Evolutionary conservation across 768 basidiomycete genomes (phyloP).

Genomic region (Dioszegia crocea): DNA sequence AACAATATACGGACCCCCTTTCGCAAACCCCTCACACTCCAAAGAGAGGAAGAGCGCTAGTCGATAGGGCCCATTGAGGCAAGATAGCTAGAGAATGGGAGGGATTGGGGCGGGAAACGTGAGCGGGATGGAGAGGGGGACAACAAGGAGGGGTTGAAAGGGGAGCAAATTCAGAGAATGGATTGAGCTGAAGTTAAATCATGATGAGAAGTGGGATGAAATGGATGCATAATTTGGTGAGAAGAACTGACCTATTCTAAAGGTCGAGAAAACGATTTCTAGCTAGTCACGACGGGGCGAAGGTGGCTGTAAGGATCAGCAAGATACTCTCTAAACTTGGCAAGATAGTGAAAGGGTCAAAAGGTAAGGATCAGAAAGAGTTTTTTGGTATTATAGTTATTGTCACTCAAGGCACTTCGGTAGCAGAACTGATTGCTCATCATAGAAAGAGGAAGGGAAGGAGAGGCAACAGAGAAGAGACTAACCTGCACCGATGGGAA

Average conservation of each 20-base stretch:
- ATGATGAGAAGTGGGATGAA: slow-evolving; percentile 14
- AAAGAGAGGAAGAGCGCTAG: slow-evolving; percentile 6
- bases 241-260: slow-evolving; percentile 1
- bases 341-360: not conserved
- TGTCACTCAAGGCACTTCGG: slow-evolving; percentile 47
- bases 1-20: not conserved
- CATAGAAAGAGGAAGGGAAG: slow-evolving; percentile 16
- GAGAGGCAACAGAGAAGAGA: not conserved
- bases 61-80: slow-evolving; percentile 5
- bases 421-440: slow-evolving; percentile 49
- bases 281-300: too few species aligned
- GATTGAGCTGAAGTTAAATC: slow-evolving; percentile 50
- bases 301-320: not conserved
- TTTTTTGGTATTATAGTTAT: slow-evolving; percentile 41
- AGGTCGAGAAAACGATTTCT: too few species aligned
- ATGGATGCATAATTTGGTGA: not conserved
- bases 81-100: slow-evolving; percentile 9
- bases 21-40: slow-evolving; percentile 2
- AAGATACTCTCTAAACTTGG: not conserved
- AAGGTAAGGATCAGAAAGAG: slow-evolving; percentile 25
- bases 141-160: slow-evolving; percentile 12
- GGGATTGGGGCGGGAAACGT: slow-evolving; percentile 8
- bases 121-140: slow-evolving; percentile 12
- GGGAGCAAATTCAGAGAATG: slow-evolving; percentile 42
- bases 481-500: not conserved